Evolutionary conservation across 2,329 filamentous ascomycete genomes (phyloP).

Genomic region (Aspergillus sp.): DNA sequence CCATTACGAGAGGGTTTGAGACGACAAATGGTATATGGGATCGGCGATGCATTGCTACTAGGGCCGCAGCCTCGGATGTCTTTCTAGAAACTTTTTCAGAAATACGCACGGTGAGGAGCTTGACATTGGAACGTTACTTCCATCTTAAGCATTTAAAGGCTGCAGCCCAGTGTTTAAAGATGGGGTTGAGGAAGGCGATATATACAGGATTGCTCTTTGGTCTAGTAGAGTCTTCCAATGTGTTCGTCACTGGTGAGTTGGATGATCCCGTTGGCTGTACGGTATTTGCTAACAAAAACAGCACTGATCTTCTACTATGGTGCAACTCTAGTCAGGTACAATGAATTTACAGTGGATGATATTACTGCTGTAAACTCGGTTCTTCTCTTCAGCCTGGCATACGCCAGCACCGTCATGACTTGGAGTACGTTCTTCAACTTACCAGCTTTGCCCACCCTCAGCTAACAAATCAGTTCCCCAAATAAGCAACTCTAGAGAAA

Average conservation of each 20-base stretch:
- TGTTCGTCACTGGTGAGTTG: conserved; percentile 61
- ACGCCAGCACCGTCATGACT: conserved; percentile 66
- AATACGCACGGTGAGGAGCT: conserved; percentile 72
- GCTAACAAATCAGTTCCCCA: conserved; percentile 62
- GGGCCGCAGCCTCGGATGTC: conserved; percentile 60
- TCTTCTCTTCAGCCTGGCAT: conserved; percentile 78
- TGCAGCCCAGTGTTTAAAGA: conserved; percentile 52
- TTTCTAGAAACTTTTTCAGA: conserved; percentile 75
- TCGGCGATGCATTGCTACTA: conserved; percentile 61
- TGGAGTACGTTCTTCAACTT: conserved; percentile 47
- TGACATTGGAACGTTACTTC: conserved; percentile 75
- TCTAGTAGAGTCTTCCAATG: conserved; percentile 69
- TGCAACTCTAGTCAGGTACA: conserved; percentile 58
- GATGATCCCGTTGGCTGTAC: neutral
- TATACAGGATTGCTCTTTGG: conserved; percentile 74
- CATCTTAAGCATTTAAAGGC: conserved; percentile 59
- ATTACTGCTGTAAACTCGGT: conserved; percentile 77
- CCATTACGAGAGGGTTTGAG: conserved; percentile 65
- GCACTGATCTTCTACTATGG: conserved; percentile 86
- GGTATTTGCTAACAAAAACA: conserved; percentile 11
- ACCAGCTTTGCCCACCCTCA: neutral
- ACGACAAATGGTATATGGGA: conserved; percentile 72
- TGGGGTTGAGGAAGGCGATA: conserved; percentile 66
- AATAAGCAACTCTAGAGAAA: conserved; percentile 70
- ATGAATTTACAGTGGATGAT: conserved; percentile 52